Percentiles rank a stretch among this genome's conserved stretches.
Evolutionary conservation across 495 filamentous ascomycete species (phyloP).

Genomic region (Talaromyces thailandensis): DNA sequence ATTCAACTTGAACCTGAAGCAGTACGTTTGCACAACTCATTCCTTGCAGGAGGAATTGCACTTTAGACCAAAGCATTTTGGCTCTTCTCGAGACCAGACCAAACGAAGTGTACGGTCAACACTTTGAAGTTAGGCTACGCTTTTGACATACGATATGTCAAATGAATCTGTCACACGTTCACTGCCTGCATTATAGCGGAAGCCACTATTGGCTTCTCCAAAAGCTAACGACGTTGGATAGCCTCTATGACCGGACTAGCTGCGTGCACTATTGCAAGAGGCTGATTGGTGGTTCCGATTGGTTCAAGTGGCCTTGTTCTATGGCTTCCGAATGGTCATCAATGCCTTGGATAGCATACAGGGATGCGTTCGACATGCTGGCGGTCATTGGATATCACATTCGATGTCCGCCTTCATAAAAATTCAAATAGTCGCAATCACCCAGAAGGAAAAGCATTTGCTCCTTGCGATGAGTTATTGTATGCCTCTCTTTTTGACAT

Average conservation of each 20-base stretch:
- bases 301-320: background rate
- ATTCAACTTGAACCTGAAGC: constrained; percentile 21
- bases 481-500: background rate
- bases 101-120: background rate
- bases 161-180: background rate
- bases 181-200: background rate
- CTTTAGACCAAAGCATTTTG: background rate
- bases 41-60: background rate
- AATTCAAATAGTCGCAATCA: background rate
- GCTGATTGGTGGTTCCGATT: background rate
- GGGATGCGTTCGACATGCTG: background rate
- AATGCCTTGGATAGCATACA: background rate
- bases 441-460: background rate
- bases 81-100: background rate
- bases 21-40: background rate
- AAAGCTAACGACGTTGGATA: background rate
- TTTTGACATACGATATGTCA: background rate
- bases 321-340: background rate
- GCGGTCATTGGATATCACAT: background rate
- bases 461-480: background rate
- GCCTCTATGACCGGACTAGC: background rate
- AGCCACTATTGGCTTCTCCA: background rate
- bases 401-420: no score
- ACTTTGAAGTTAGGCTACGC: background rate
- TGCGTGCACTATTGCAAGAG: background rate